Evolutionary conservation across 192 early-diverging fungal species (phyloP).

Genomic region (Coemansia sp.): DNA sequence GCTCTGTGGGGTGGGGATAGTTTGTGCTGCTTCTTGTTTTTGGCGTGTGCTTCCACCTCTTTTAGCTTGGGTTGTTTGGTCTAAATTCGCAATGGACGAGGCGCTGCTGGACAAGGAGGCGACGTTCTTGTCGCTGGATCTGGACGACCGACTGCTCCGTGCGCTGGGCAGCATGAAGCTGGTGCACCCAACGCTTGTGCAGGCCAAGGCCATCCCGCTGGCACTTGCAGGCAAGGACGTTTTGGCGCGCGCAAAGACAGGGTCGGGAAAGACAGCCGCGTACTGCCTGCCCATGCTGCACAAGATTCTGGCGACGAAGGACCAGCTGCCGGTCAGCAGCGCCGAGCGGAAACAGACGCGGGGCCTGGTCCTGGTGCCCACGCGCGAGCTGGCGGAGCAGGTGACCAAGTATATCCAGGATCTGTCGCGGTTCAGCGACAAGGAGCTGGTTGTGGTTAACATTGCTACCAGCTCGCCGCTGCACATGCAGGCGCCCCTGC

Average conservation of each 20-base stretch:
- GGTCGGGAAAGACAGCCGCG: constrained; percentile 95
- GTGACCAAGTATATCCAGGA: constrained; percentile 71
- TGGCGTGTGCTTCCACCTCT: no score
- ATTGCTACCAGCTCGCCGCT: constrained; percentile 25
- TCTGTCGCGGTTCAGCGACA: constrained; percentile 66
- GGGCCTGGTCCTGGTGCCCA: constrained; percentile 86
- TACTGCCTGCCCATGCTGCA: constrained; percentile 88
- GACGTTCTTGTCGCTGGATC: constrained; percentile 60
- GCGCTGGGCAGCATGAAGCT: constrained; percentile 82
- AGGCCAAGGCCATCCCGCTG: constrained; percentile 82
- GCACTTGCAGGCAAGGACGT: constrained; percentile 91
- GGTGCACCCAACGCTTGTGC: constrained; percentile 81
- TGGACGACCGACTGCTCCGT: constrained; percentile 83
- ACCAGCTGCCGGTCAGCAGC: constrained; percentile 38
- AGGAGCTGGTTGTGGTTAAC: constrained; percentile 21
- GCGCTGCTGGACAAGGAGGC: constrained; percentile 48
- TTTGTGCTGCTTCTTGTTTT: no score
- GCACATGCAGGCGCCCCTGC: constrained; percentile 57
- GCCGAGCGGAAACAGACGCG: constrained; percentile 27
- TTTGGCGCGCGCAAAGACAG: constrained; percentile 86
- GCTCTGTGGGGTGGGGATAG: no score
- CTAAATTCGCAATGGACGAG: constrained; percentile 47
- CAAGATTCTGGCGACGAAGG: constrained; percentile 76
- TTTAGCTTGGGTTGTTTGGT: no score
- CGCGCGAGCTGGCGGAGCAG: constrained; percentile 92